Conservation (phyloP, 2,329 filamentous ascomycete species). For the Coniochaeta ligniaria region DNA sequence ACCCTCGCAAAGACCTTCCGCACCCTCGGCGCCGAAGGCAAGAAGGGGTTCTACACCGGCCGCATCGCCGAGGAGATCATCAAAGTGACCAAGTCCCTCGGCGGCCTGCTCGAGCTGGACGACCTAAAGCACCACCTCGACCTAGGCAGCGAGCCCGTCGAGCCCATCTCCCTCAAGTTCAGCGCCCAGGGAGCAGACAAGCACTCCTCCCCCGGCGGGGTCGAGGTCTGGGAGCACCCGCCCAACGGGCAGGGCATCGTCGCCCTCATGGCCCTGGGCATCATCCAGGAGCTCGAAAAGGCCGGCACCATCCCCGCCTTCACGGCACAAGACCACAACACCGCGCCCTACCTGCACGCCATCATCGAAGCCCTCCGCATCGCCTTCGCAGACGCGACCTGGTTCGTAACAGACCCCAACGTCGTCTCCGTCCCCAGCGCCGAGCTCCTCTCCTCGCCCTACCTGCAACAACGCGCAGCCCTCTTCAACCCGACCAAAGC, state of each 20-base stretch:
- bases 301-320: constrained; percentile 69
- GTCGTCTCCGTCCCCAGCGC: constrained; percentile 61
- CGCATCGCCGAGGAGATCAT: constrained; percentile 75
- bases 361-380: constrained; percentile 84
- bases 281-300: constrained; percentile 78
- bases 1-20: constrained; percentile 76
- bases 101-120: constrained; percentile 70
- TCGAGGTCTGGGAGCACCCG: constrained; percentile 93
- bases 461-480: constrained; percentile 63
- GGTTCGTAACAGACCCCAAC: constrained; percentile 84
- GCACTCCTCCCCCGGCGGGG: constrained; percentile 27
- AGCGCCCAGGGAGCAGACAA: constrained; percentile 48
- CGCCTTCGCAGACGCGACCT: constrained; percentile 80
- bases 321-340: constrained; percentile 68
- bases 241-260: constrained; percentile 96
- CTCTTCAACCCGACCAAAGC: constrained; percentile 52
- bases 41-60: constrained; percentile 86
- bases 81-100: constrained; percentile 66
- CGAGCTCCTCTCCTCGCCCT: constrained; percentile 62
- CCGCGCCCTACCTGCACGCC: constrained; percentile 71
- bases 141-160: constrained; percentile 65
- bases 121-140: constrained; percentile 72
- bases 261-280: constrained; percentile 87
- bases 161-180: constrained; percentile 78
- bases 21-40: constrained; percentile 69